Conservation (phyloP, 2,329 filamentous ascomycete genomes). For the Stachybotrys elegans region DNA sequence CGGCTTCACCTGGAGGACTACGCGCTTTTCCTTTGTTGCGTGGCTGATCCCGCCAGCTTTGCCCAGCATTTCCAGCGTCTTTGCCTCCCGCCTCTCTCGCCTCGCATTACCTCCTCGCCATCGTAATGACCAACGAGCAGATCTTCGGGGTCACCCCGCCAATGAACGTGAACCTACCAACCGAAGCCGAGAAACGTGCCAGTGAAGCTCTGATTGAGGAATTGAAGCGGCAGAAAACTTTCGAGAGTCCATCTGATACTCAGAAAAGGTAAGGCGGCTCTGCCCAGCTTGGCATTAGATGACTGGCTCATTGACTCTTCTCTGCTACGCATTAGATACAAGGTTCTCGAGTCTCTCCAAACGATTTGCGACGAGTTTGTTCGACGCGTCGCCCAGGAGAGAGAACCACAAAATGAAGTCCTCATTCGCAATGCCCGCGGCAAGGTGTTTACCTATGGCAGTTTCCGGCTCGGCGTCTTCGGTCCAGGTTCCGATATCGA, state of each 20-base stretch:
- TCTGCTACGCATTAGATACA: conserved; percentile 42
- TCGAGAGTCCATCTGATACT: conserved; percentile 78
- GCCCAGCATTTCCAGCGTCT: too few relatives aligned
- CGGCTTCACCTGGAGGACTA: too few relatives aligned
- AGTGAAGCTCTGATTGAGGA: conserved; percentile 79
- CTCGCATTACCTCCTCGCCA: background rate
- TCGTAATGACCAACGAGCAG: conserved; percentile 31
- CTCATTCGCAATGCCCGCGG: conserved; percentile 81
- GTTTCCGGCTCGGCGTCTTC: conserved; percentile 89
- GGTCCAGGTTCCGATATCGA: conserved; percentile 97
- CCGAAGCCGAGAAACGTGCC: conserved; percentile 67
- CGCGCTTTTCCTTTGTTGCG: too few relatives aligned
- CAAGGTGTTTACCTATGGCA: conserved; percentile 93
- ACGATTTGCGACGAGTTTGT: conserved; percentile 83
- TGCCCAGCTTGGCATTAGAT: background rate
- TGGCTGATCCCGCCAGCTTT: too few relatives aligned
- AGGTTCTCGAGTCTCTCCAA: conserved; percentile 73
- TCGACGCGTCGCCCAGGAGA: conserved; percentile 68
- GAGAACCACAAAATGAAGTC: conserved; percentile 65
- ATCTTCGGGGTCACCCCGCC: conserved; percentile 71
- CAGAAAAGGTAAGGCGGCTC: conserved; percentile 61
- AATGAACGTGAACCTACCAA: conserved; percentile 73
- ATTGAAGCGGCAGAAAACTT: conserved; percentile 84
- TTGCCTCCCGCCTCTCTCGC: too few relatives aligned
- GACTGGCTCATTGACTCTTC: background rate